Evolutionary conservation across 345 rosid genomes (phyloP), one percentile per base, ranked within the genome.

Genomic region (Populus deltoides): DNA sequence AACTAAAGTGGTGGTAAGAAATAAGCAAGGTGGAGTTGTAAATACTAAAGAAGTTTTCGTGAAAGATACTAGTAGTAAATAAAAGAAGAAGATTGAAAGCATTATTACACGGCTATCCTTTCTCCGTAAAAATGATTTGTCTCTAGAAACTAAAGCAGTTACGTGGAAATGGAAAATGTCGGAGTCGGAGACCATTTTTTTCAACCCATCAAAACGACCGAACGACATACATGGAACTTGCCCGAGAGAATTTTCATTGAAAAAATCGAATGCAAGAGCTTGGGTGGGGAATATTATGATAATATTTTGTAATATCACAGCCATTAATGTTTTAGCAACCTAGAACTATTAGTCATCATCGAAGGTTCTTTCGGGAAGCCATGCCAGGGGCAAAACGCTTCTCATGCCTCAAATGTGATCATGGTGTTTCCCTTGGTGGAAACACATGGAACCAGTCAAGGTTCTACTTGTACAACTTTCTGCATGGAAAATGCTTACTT

Each of bases 401-500:
- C 68, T 74, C 77, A 74, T 27, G 39, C 75, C 75, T 12, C 49
- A 3, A 61, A 16, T 61, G 68, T 5, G 62, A 75, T 75, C 8
- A 75, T 63, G 39, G 41, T 75, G 77, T 75, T 75, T 75, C 61
- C 77, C 35, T 18, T 5, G 13, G 57, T 29, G 61, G 31, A n/a
- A 65, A 45, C 71, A 73, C 61, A 39, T 38, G 51, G 68, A 73
- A 61, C 49, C 39, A 13, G n/a, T 2, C 47, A 13, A 13, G 36
- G 45, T 47, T 75, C 70, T 65, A 22, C 1, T 45, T 66, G 66
- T 55, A 35, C 53, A 7, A 0, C 39, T 65, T 55, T 55, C 22
- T 72, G 75, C 66, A 2, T 55, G 62, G 31, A 49, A 71, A 29
- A 39, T 51, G 43, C 55, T 3, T 31, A 5, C n/a, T 62, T 17